Evolutionary conservation across 306 rosid species (phyloP).

Genomic region (Trifolium subterraneum): DNA sequence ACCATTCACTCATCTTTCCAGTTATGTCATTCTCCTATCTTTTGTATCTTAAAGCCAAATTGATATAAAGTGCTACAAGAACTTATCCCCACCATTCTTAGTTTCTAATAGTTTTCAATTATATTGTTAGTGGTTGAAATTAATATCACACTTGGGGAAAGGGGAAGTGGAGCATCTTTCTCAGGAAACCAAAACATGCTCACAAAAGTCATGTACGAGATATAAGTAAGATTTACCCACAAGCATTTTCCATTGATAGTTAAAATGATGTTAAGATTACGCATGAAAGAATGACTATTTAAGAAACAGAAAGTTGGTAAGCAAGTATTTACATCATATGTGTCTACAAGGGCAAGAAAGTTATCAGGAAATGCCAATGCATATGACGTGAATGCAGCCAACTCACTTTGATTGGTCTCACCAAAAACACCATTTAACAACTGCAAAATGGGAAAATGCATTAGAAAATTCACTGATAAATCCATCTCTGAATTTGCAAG

Average conservation of each 20-base stretch:
- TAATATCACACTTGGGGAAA: background rate
- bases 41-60: constrained; percentile 19
- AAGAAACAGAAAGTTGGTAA: constrained; percentile 23
- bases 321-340: constrained; percentile 83
- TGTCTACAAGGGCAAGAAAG: constrained; percentile 98
- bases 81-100: constrained; percentile 22
- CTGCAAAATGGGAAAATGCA: constrained; percentile 56
- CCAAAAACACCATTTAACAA: constrained; percentile 74
- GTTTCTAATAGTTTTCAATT: constrained; percentile 29
- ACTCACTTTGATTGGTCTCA: constrained; percentile 96
- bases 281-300: constrained; percentile 7
- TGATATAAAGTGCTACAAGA: constrained; percentile 18
- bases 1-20: constrained; percentile 30
- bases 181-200: constrained; percentile 34
- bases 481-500: constrained; percentile 29
- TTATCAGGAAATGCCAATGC: constrained; percentile 90
- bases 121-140: constrained; percentile 13
- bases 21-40: constrained; percentile 25
- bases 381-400: constrained; percentile 94
- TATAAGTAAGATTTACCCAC: constrained; percentile 36
- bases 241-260: constrained; percentile 15
- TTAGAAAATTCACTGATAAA: constrained; percentile 29
- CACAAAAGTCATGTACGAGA: constrained; percentile 17
- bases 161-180: constrained; percentile 21
- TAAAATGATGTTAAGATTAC: constrained; percentile 26